Percentiles rank a stretch among this genome's conserved stretches.
Evolutionary conservation across 2,329 filamentous ascomycete genomes (phyloP).

Genomic region (Rhexocercosporidium sp.): DNA sequence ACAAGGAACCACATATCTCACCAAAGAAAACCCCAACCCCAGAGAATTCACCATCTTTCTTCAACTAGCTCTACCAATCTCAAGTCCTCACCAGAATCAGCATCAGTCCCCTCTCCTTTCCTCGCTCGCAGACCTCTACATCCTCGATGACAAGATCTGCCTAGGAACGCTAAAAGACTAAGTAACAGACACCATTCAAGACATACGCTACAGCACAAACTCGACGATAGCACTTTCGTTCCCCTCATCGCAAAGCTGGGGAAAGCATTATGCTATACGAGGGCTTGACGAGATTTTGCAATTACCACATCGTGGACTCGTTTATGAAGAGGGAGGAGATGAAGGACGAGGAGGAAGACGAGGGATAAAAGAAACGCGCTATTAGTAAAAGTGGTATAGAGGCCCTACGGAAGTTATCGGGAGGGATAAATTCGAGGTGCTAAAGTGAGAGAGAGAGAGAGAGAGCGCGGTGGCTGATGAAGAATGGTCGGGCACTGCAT

Average conservation of each 20-base stretch:
- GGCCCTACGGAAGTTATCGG: background rate
- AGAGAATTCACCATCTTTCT: background rate
- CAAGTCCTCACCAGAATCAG: background rate
- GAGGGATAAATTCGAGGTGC: background rate
- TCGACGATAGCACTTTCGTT: background rate
- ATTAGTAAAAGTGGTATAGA: background rate
- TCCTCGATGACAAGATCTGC: slow-evolving; percentile 15
- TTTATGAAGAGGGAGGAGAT: too few relatives aligned
- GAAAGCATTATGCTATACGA: background rate
- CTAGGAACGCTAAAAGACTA: background rate
- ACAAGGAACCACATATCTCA: background rate
- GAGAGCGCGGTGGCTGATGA: background rate
- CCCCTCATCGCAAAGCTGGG: background rate
- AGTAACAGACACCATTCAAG: slow-evolving; percentile 9
- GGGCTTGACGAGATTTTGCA: background rate
- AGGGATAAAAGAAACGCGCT: too few relatives aligned
- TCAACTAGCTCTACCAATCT: background rate
- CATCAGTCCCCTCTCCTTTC: background rate
- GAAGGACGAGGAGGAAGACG: accelerated
- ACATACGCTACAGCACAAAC: background rate
- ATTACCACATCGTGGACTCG: background rate
- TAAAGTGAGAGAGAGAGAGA: background rate
- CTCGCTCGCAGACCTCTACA: slow-evolving; percentile 1
- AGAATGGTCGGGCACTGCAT: background rate
- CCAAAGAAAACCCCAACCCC: background rate